phyloP scores from a whole-genome alignment of 148 eudicot species.

The Rhododendron simsii region DNA sequence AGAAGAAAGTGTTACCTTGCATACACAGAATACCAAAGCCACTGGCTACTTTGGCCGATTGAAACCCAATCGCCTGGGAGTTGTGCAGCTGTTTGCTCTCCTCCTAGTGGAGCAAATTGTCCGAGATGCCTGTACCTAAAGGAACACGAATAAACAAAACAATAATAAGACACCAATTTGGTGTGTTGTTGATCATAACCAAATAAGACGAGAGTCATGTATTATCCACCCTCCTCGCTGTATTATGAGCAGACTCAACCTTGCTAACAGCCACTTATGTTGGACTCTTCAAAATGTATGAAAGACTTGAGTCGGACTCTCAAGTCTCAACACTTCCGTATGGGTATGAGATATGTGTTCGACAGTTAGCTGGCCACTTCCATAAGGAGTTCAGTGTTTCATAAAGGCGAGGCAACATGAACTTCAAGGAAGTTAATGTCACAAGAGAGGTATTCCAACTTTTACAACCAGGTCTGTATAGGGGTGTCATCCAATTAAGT shows the following conservation, averaged over 20 bases:
- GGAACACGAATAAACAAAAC: neutral
- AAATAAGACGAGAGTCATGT: neutral
- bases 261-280: neutral
- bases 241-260: neutral
- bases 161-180: neutral
- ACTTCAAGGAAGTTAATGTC: neutral
- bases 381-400: neutral
- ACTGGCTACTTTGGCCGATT: constrained; percentile 28
- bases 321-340: neutral
- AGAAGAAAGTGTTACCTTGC: constrained; percentile 21
- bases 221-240: neutral
- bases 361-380: neutral
- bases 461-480: neutral
- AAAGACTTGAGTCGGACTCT: neutral
- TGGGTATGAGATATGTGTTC: neutral
- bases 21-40: constrained; percentile 38
- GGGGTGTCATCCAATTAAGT: neutral
- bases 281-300: neutral
- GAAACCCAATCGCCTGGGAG: constrained; percentile 35
- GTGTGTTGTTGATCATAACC: neutral
- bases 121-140: constrained; percentile 29
- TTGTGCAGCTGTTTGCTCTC: constrained; percentile 31
- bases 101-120: constrained; percentile 39
- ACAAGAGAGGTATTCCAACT: neutral
- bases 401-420: neutral